These are phyloP conservation scores for Quambalaria eucalypti DNA, from an alignment of 1,284 basidiomycete genomes.

Conservation along the genomic window DNA sequence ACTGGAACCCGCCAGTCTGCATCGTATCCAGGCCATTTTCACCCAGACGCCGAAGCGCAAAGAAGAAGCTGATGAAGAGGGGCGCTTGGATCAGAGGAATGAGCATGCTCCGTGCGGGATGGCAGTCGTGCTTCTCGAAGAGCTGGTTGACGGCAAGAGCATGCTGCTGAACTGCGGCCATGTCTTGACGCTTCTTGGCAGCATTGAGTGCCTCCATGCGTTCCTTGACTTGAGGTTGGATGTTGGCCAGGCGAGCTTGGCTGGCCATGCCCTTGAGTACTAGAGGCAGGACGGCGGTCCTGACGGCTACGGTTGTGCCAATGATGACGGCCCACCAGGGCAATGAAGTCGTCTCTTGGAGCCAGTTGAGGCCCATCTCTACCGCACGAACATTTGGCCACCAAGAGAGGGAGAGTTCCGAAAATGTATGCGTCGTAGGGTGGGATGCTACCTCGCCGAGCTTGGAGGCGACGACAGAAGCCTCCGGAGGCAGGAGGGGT, in stretches of 20 bases:
- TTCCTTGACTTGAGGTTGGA: conserved; percentile 56
- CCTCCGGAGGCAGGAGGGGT: too few relatives aligned
- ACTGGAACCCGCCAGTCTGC: conserved; percentile 66
- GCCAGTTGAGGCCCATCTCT: conserved; percentile 57
- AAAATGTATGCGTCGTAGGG: too few relatives aligned
- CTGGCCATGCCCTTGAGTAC: conserved; percentile 61
- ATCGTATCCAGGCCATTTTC: conserved; percentile 64
- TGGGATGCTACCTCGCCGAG: too few relatives aligned
- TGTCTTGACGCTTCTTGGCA: conserved; percentile 53
- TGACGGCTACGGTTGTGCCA: conserved; percentile 61
- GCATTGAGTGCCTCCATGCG: conserved; percentile 55
- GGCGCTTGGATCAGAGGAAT: conserved; percentile 66
- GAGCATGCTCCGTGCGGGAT: conserved; percentile 56
- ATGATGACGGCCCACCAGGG: conserved; percentile 56
- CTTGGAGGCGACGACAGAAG: too few relatives aligned
- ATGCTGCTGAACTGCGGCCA: conserved; percentile 54
- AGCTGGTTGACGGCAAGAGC: conserved; percentile 51
- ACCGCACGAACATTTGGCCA: conserved; percentile 4
- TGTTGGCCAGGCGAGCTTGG: conserved; percentile 61
- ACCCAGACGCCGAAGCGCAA: conserved; percentile 67
- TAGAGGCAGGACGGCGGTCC: conserved; percentile 63
- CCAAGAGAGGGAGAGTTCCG: background rate
- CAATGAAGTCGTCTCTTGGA: conserved; percentile 62
- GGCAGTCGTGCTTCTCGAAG: conserved; percentile 57
- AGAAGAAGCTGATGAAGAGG: conserved; percentile 75